phyloP scores from a whole-genome alignment of 1,284 basidiomycete species.

The Leccinum angustisporum region DNA sequence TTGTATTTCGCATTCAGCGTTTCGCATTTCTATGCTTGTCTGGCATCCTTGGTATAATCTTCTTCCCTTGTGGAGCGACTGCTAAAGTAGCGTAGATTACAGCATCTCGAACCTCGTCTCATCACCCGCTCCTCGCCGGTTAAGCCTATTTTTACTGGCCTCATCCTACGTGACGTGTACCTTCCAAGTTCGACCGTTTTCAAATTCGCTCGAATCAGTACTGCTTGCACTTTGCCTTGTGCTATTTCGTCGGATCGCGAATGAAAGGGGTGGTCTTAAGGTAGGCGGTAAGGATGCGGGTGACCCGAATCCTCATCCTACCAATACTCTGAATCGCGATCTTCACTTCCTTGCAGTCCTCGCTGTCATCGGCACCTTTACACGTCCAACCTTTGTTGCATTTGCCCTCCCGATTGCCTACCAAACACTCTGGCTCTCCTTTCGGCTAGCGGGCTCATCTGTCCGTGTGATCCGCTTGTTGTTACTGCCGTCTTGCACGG shows the following conservation, averaged over 20 bases:
- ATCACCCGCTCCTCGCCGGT: conserved; percentile 17
- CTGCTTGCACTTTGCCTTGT: conserved; percentile 35
- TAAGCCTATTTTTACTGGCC: conserved; percentile 36
- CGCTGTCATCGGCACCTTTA: conserved; percentile 35
- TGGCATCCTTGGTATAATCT: conserved; percentile 34
- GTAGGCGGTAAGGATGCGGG: not conserved
- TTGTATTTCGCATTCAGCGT: conserved; percentile 35
- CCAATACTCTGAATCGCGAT: conserved; percentile 11
- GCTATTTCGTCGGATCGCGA: conserved; percentile 19
- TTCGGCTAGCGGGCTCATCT: conserved; percentile 14
- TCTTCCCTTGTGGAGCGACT: not conserved
- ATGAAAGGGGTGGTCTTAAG: not conserved
- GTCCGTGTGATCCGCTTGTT: conserved; percentile 11
- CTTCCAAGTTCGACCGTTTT: conserved; percentile 43
- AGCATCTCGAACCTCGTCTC: conserved; percentile 30
- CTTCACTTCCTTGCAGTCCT: conserved; percentile 28
- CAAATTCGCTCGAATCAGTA: conserved; percentile 40
- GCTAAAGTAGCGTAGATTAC: conserved; percentile 31
- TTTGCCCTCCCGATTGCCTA: conserved; percentile 36
- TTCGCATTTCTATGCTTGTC: conserved; percentile 35
- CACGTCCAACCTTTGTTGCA: conserved; percentile 38
- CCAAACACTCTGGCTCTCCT: conserved; percentile 23
- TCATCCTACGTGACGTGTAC: conserved; percentile 41
- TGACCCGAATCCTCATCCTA: not conserved
- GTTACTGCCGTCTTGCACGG: conserved; percentile 21